Conservation (phyloP, 176 grass and related monocot species). For the Pontederia crassipes region DNA sequence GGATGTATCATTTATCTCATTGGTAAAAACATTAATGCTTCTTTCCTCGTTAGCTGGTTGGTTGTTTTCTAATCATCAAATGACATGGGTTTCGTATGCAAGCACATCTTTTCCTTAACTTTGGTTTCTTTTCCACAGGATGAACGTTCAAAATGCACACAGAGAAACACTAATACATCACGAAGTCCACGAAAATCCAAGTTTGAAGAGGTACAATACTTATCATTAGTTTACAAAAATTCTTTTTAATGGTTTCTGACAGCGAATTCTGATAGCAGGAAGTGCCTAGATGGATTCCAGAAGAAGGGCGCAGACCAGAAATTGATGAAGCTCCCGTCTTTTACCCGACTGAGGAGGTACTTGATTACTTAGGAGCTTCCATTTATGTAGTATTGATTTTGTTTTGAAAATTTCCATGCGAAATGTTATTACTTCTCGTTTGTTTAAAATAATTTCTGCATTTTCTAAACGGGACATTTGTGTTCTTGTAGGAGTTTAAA, state of each 20-base stretch:
- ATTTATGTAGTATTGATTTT: too few species aligned
- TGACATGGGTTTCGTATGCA: neutral
- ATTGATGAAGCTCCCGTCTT: constrained; percentile 79
- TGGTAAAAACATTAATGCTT: too few species aligned
- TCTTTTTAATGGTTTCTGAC: neutral
- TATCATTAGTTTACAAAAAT: constrained; percentile 2
- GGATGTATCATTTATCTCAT: too few species aligned
- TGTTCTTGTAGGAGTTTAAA: constrained; percentile 71
- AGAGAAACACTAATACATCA: constrained; percentile 5
- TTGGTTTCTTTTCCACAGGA: neutral
- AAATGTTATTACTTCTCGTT: neutral
- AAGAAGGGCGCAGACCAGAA: constrained; percentile 51
- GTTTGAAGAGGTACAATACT: constrained; percentile 12
- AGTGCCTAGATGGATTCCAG: constrained; percentile 34
- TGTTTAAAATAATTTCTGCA: neutral
- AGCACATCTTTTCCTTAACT: neutral
- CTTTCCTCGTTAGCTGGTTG: neutral
- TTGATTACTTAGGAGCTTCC: constrained; percentile 6
- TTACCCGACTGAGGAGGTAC: constrained; percentile 87
- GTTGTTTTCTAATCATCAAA: neutral
- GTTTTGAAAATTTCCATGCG: too few species aligned
- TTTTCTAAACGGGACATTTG: neutral
- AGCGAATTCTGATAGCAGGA: constrained; percentile 20
- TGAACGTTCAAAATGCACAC: constrained; percentile 6
- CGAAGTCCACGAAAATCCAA: constrained; percentile 18